A percentile compares a stretch with the other conserved stretches of the same genome.
These are phyloP conservation scores for Alternaria longipes DNA, from an alignment of 2,329 filamentous ascomycete species.

Conservation along the genomic window DNA sequence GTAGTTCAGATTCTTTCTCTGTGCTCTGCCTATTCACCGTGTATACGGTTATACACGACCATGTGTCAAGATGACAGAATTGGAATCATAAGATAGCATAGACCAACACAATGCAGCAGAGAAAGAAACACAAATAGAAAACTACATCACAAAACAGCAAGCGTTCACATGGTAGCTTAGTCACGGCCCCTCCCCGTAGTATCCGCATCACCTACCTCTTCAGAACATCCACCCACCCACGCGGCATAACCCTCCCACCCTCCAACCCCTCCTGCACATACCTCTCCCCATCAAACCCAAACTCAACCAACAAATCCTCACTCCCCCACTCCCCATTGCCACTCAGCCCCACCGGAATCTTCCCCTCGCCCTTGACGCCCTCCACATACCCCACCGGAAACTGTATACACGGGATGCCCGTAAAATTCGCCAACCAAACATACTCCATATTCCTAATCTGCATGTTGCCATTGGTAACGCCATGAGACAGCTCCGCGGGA, in stretches of 20 bases:
- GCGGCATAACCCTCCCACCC: constrained; percentile 49
- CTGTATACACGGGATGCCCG: constrained; percentile 77
- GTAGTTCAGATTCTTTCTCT: not conserved
- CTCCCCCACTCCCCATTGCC: constrained; percentile 65
- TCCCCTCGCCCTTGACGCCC: constrained; percentile 62
- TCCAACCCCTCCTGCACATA: constrained; percentile 53
- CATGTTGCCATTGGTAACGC: constrained; percentile 76
- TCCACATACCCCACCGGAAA: constrained; percentile 78
- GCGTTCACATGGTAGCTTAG: not conserved
- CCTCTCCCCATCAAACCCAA: constrained; percentile 62
- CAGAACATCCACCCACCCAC: constrained; percentile 54
- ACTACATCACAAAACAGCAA: not conserved
- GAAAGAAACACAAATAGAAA: too few species aligned
- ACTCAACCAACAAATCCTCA: constrained; percentile 62
- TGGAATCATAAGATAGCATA: not conserved
- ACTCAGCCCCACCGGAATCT: constrained; percentile 63
- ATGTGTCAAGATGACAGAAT: not conserved
- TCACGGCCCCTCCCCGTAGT: too few species aligned
- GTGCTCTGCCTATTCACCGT: not conserved
- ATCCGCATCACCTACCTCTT: not conserved
- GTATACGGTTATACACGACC: not conserved
- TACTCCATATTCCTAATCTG: constrained; percentile 85
- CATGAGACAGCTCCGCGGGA: constrained; percentile 67
- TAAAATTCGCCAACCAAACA: constrained; percentile 84
- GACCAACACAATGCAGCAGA: not conserved